Conservation (phyloP, 257 asterid genomes). For the Solanum ossicruentum region DNA sequence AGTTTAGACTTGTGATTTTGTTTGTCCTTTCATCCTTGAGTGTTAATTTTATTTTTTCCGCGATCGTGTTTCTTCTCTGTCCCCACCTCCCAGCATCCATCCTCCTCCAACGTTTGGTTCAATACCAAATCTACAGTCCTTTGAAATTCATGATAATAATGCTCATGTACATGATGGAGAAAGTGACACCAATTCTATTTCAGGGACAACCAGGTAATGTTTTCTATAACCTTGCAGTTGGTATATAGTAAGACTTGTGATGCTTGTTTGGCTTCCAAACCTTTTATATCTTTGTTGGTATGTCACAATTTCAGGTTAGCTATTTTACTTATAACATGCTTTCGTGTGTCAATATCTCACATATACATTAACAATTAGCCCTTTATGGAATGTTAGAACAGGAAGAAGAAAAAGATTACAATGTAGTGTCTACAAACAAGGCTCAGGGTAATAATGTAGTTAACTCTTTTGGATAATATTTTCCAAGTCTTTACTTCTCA, state of each 20-base stretch:
- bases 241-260: background rate
- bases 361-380: background rate
- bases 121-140: slow-evolving; percentile 26
- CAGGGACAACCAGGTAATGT: slow-evolving; percentile 13
- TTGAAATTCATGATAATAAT: slow-evolving; percentile 15
- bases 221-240: background rate
- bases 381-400: background rate
- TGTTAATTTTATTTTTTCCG: background rate
- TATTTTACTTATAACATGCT: background rate
- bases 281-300: background rate
- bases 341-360: background rate
- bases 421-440: background rate
- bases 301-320: background rate
- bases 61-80: background rate
- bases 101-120: slow-evolving; percentile 52
- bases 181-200: slow-evolving; percentile 11
- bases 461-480: background rate
- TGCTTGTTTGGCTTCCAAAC: background rate
- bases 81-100: slow-evolving; percentile 13
- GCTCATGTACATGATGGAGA: slow-evolving; percentile 13
- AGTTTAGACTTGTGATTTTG: background rate
- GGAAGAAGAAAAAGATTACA: background rate
- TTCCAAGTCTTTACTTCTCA: background rate
- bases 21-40: background rate
- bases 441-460: background rate